Conservation (phyloP, 768 basidiomycete genomes). For the Mycena rosella region DNA sequence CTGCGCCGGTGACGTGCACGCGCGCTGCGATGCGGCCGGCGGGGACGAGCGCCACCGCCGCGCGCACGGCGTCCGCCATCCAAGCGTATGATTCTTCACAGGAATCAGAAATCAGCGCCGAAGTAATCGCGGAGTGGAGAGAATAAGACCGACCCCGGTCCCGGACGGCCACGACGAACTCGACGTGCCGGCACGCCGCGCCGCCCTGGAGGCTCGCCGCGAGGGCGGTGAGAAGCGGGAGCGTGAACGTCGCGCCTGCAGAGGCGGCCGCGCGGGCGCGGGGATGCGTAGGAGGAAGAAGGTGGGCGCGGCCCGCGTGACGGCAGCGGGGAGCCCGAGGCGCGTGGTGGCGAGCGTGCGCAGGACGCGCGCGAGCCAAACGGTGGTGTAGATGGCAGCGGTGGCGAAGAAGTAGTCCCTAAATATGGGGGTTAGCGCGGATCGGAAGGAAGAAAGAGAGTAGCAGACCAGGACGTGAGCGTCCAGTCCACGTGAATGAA, state of each 20-base stretch:
- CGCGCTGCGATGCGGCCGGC: neutral
- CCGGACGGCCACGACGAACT: slow-evolving; percentile 40
- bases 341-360: slow-evolving; percentile 41
- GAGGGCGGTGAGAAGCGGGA: slow-evolving; percentile 45
- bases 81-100: neutral
- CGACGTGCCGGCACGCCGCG: slow-evolving; percentile 35
- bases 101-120: too few species aligned
- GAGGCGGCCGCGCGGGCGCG: slow-evolving; percentile 37
- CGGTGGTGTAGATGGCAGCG: slow-evolving; percentile 41
- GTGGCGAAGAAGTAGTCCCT: slow-evolving; percentile 50
- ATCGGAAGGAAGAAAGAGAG: neutral
- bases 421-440: neutral
- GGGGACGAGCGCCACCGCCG: neutral
- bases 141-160: slow-evolving; percentile 28
- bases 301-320: slow-evolving; percentile 30
- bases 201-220: neutral
- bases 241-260: slow-evolving; percentile 41
- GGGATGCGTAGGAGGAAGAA: slow-evolving; percentile 33
- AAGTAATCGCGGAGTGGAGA: too few species aligned
- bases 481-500: slow-evolving; percentile 47
- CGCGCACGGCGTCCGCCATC: neutral
- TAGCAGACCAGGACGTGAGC: slow-evolving; percentile 45
- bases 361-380: slow-evolving; percentile 42
- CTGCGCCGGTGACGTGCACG: neutral
- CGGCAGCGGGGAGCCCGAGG: slow-evolving; percentile 16